Percentiles rank a stretch among this genome's conserved stretches.
Evolutionary conservation across 352 stramenopile genomes (phyloP).

Genomic region (Plasmopara halstedii): DNA sequence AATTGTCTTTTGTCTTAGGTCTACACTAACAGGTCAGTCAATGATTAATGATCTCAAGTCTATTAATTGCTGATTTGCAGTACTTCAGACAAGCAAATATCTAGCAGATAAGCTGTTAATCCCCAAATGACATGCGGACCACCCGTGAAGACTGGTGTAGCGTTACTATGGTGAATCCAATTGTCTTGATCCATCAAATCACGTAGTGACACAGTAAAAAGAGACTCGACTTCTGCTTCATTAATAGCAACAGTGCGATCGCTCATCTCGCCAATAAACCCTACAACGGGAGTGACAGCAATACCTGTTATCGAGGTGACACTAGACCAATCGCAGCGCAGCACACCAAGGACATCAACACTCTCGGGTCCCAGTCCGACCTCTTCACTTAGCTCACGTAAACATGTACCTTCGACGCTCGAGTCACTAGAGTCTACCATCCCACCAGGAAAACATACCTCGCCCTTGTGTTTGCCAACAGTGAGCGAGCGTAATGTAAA

Average conservation of each 20-base stretch:
- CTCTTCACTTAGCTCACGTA: constrained; percentile 98
- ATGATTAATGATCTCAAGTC: too few species aligned
- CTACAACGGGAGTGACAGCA: constrained; percentile 96
- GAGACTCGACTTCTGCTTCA: constrained; percentile 91
- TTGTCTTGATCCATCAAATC: constrained; percentile 82
- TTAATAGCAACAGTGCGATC: constrained; percentile 90
- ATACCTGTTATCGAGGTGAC: constrained; percentile 94
- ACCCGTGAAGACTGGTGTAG: constrained; percentile 91
- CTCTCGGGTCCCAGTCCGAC: constrained; percentile 79
- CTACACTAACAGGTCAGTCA: too few species aligned
- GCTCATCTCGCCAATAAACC: constrained; percentile 92
- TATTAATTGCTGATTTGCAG: constrained; percentile 33
- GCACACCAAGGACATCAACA: constrained; percentile 91
- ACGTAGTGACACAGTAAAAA: constrained; percentile 92
- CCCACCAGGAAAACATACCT: constrained; percentile 96
- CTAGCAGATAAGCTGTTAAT: constrained; percentile 93
- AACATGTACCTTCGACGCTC: constrained; percentile 94
- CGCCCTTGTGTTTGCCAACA: constrained; percentile 91
- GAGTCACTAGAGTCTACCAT: constrained; percentile 90
- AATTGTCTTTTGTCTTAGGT: too few species aligned
- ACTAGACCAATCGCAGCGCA: constrained; percentile 94
- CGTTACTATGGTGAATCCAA: constrained; percentile 72
- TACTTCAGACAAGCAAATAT: constrained; percentile 79
- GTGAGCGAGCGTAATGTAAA: constrained; percentile 92
- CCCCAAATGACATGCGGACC: constrained; percentile 95